phyloP scores from a whole-genome alignment of 257 asterid genomes.

The Solanum microdontum region DNA sequence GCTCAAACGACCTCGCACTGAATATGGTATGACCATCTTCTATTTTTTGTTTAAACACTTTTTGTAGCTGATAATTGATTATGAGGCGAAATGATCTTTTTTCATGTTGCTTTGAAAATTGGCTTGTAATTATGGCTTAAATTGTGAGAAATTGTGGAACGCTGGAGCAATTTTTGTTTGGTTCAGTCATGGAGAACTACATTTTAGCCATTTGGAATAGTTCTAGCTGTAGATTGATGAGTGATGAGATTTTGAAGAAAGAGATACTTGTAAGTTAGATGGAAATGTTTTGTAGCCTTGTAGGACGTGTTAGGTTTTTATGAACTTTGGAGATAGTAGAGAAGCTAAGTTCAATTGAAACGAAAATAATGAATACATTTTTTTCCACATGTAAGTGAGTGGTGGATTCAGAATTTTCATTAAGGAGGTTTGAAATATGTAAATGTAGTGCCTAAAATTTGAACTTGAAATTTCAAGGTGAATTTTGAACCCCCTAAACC shows the following conservation, averaged over 20 bases:
- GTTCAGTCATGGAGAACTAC: not conserved
- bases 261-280: not conserved
- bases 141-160: not conserved
- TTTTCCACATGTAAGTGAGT: not conserved
- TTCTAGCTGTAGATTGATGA: not conserved
- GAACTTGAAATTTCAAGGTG: not conserved
- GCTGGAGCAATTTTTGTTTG: not conserved
- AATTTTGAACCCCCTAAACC: not conserved
- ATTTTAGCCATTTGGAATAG: not conserved
- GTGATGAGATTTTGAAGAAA: not conserved
- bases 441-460: not conserved
- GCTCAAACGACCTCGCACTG: slow-evolving; percentile 38
- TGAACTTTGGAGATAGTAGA: not conserved
- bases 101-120: not conserved
- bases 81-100: not conserved
- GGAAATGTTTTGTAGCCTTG: not conserved
- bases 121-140: not conserved
- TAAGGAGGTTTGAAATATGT: not conserved
- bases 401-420: not conserved
- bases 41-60: not conserved
- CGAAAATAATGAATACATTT: not conserved
- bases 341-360: not conserved
- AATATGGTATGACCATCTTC: slow-evolving; percentile 15
- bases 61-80: not conserved
- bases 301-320: not conserved